Evolutionary conservation across 1,139 yeast species (phyloP), one percentile per base, ranked within the genome.

Genomic region (Sugiyamaella pinicola): DNA sequence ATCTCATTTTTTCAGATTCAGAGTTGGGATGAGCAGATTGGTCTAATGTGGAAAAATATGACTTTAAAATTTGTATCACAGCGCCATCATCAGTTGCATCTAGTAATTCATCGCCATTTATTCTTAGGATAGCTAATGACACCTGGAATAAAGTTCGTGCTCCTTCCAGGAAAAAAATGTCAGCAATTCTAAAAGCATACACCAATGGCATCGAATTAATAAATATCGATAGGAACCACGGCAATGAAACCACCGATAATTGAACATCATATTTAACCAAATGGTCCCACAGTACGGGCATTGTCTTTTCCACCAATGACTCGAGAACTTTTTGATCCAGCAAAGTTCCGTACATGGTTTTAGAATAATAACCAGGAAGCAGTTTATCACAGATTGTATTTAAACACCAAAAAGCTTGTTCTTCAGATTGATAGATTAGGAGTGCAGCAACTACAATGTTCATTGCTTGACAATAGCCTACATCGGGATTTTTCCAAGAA

Each of bases 401-500:
- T 55, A 95, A 75, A 55, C 95, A 81, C 98, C 98, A 95, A 66
- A 90, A 95, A 0, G 97, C 98, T 69, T 95, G 99, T 60, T 93
- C 99, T 69, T 95, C 99, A 7, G 95, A 86, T 86, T 90, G 91
- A 69, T 86, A 91, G 52, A 95, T 93, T 56, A 95, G 75, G 52
- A 95, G 72, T 0, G 96, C 97, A 0, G 99, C 99, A 1, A 85
- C 88, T 6, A 95, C 97, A 54, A 95, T 95, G 68, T 95, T 95
- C 99, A 95, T 95, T 1, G 99, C 99, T 68, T 95, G 99, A 68
- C 99, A 95, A 69, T 95, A 95, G 0, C 99, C 99, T 19, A 95
- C 89, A 50, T 93, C 96, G 0, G 97, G 97, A 66, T 91, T 90
- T 63, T 87, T 88, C 98, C 98, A 93, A 0, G 97, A 88, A 65